A percentile compares a stretch with the other conserved stretches of the same genome.
phyloP scores from a whole-genome alignment of 495 filamentous ascomycete species.

The Neurospora sp. region DNA sequence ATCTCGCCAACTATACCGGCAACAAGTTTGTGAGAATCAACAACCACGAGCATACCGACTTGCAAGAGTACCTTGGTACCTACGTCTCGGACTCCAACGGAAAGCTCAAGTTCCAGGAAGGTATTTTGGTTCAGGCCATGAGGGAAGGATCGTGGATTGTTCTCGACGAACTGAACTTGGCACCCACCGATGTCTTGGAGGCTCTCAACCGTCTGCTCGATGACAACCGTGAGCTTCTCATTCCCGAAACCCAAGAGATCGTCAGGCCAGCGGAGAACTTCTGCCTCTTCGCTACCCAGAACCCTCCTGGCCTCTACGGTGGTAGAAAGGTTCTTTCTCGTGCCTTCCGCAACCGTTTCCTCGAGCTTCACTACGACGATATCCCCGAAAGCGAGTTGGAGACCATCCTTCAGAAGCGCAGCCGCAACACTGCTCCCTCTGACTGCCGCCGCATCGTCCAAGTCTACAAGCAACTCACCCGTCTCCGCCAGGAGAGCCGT shows the following conservation, averaged over 20 bases:
- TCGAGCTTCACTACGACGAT: constrained; percentile 96
- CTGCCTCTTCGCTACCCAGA: constrained; percentile 98
- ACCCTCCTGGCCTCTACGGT: constrained; percentile 91
- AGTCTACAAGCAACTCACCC: constrained; percentile 87
- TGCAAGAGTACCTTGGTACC: constrained; percentile 94
- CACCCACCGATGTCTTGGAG: constrained; percentile 92
- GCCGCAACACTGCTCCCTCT: constrained; percentile 75
- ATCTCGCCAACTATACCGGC: constrained; percentile 86
- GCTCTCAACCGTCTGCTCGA: constrained; percentile 90
- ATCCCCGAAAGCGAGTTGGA: constrained; percentile 95
- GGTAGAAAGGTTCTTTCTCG: constrained; percentile 86
- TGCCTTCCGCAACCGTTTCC: constrained; percentile 92
- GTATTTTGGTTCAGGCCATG: constrained; percentile 84
- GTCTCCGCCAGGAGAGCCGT: constrained; percentile 76
- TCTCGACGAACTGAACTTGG: constrained; percentile 92
- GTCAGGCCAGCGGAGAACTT: constrained; percentile 88
- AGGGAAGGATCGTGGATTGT: constrained; percentile 96
- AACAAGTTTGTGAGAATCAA: constrained; percentile 98
- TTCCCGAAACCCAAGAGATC: constrained; percentile 92
- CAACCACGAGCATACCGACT: constrained; percentile 97
- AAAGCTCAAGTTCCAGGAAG: constrained; percentile 81
- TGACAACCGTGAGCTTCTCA: constrained; percentile 94
- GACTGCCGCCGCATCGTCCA: constrained; percentile 83
- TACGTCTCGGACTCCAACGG: constrained; percentile 83
- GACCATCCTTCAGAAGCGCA: constrained; percentile 78